Percentiles rank a stretch among this genome's conserved stretches.
Conservation (phyloP, 331 rosid genomes). For the Telfairia occidentalis region DNA sequence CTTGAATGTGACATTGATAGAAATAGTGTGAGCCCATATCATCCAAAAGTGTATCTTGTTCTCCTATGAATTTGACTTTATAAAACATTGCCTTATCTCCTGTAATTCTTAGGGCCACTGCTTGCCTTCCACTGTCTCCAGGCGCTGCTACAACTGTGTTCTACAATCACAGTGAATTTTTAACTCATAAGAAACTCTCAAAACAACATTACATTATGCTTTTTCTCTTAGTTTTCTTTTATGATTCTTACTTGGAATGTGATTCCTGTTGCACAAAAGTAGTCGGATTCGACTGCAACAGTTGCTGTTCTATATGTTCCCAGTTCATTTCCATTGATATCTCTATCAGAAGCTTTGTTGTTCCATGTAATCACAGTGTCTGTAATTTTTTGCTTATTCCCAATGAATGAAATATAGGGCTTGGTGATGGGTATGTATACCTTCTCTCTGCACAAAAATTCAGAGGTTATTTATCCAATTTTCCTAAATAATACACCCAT, state of each 20-base stretch:
- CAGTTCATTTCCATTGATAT: constrained; percentile 32
- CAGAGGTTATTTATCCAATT: neutral
- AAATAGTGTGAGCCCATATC: constrained; percentile 63
- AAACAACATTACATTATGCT: neutral
- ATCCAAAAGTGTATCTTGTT: constrained; percentile 86
- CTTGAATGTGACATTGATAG: constrained; percentile 50
- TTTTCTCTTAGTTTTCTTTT: neutral
- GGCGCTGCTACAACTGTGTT: constrained; percentile 57
- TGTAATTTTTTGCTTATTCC: constrained; percentile 30
- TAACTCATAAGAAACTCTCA: neutral
- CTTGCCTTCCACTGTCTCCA: constrained; percentile 72
- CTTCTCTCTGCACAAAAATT: constrained; percentile 52
- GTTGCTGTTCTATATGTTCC: constrained; percentile 79
- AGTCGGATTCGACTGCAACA: constrained; percentile 58
- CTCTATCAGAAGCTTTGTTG: constrained; percentile 63
- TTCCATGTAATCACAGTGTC: constrained; percentile 60
- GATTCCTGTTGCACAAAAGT: constrained; percentile 65
- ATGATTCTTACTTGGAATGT: constrained; percentile 51
- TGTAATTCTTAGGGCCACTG: constrained; percentile 67
- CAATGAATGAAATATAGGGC: constrained; percentile 74
- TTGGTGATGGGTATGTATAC: constrained; percentile 56
- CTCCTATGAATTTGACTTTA: constrained; percentile 45
- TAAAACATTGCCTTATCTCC: constrained; percentile 79
- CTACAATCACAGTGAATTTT: constrained; percentile 33
- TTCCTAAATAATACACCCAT: neutral